Evolutionary conservation across 768 basidiomycete species (phyloP), one percentile per base, ranked within the genome.

Genomic region (Xerocomellus dryophilus): DNA sequence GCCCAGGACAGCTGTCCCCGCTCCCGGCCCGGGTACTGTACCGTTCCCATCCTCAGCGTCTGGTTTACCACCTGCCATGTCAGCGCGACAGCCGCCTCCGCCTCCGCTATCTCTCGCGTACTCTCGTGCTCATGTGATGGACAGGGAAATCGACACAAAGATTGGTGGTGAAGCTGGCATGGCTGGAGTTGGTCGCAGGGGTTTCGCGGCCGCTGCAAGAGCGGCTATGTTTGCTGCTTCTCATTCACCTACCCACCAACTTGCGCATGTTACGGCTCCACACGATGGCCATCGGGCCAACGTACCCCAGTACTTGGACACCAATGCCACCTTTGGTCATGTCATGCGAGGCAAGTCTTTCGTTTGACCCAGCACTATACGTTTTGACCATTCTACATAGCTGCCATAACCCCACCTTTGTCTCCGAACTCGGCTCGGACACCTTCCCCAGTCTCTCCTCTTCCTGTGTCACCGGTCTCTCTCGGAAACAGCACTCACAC

Each of bases 131-230:
- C 61, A 18, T 23, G 34, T 27, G 10, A 29, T 36, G 40, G 50
- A 64, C 29, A 68, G 65, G 7, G 77, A 80, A 32, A 76, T 85
- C 9, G 81, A 88, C 63, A 90, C 88, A n/a, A 83, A 85, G 66
- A 77, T 65, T 3, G 88, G 89, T 4, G 89, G 89, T 7, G 83
- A 77, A 49, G 89, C 88, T 9, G 88, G 89, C 1, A 94, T 95
- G 93, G 93, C 93, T 1, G 93, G 93, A 9, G 91, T 95, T 7
- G 93, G 93, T 8, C 75, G 93, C 55, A 75, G 92, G 60, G 93
- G 90, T 1, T 93, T 93, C 54, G 78, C 76, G 12, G 88, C 91
- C 17, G 88, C 82, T 10, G 83, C 86, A 48, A 82, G 83, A 41
- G 85, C 84, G 0, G 83, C 82, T 8, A 73, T 84, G 76, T 71